phyloP scores from a whole-genome alignment of 176 grass and related monocot genomes.

The Avena insularis region DNA sequence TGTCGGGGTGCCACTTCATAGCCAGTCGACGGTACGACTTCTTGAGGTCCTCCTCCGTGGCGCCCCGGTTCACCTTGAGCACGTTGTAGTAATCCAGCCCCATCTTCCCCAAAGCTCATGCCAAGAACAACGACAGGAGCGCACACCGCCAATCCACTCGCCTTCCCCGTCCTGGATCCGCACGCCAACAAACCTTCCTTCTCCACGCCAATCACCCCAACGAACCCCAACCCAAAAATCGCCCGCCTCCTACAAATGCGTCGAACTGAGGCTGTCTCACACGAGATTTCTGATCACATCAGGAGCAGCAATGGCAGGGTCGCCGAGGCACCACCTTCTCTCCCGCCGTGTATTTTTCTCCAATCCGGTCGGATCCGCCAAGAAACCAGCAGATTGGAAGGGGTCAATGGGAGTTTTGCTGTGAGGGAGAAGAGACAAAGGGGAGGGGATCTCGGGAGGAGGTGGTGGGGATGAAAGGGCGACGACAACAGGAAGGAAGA shows the following conservation, averaged over 20 bases:
- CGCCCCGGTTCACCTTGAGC: constrained; percentile 83
- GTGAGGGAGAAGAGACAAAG: not conserved
- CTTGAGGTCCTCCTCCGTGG: constrained; percentile 85
- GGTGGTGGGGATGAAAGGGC: constrained; percentile 24
- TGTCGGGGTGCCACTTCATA: constrained; percentile 93
- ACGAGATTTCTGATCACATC: constrained; percentile 6
- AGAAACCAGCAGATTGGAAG: not conserved
- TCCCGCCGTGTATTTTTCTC: not conserved
- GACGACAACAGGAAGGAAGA: constrained; percentile 21
- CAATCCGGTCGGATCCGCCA: constrained; percentile 9
- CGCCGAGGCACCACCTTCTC: constrained; percentile 14
- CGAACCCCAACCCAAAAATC: not conserved
- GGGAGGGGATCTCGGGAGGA: constrained; percentile 45
- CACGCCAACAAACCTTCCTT: not conserved
- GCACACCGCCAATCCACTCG: not conserved
- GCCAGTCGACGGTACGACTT: constrained; percentile 79
- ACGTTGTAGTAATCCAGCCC: constrained; percentile 91
- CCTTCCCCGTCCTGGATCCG: constrained; percentile 16
- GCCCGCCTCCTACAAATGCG: not conserved
- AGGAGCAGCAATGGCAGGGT: not conserved
- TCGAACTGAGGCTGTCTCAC: not conserved
- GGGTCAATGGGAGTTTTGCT: not conserved
- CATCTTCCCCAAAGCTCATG: constrained; percentile 62
- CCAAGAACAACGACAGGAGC: constrained; percentile 24
- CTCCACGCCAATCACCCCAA: not conserved